phyloP scores from a whole-genome alignment of 345 rosid species.

The Zanthoxylum bungeanum region DNA sequence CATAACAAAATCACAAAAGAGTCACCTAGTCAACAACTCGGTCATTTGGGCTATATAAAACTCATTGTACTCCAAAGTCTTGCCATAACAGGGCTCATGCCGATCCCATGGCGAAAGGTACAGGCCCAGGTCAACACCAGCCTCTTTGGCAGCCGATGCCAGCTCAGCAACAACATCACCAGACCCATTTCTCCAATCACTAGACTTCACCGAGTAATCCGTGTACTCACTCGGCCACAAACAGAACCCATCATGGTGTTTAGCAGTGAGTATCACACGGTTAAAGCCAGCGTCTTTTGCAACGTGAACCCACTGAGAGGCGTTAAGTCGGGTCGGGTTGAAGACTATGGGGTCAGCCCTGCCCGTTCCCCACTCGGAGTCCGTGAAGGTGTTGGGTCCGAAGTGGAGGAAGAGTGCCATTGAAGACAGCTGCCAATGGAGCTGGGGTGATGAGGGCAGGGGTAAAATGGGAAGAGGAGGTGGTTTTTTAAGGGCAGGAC shows the following conservation, averaged over 20 bases:
- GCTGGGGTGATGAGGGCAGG: conserved; percentile 68
- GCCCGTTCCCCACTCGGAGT: conserved; percentile 90
- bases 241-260: conserved; percentile 97
- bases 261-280: conserved; percentile 73
- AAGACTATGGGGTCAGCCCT: conserved; percentile 62
- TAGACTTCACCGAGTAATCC: conserved; percentile 66
- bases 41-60: conserved; percentile 82
- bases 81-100: conserved; percentile 66
- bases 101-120: conserved; percentile 97
- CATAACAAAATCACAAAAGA: neutral
- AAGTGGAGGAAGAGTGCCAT: conserved; percentile 85
- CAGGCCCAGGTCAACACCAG: conserved; percentile 59
- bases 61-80: conserved; percentile 82
- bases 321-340: conserved; percentile 57
- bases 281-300: conserved; percentile 73
- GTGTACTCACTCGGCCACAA: conserved; percentile 83
- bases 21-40: conserved; percentile 75
- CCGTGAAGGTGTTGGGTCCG: conserved; percentile 84
- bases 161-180: conserved; percentile 77
- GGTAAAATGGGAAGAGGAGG: conserved; percentile 85
- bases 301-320: conserved; percentile 78
- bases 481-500: conserved; percentile 34
- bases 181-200: conserved; percentile 57
- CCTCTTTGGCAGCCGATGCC: conserved; percentile 57
- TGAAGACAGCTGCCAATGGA: conserved; percentile 76